Conservation (phyloP, 2,329 filamentous ascomycete genomes). For the Calonectria ilicicola region DNA sequence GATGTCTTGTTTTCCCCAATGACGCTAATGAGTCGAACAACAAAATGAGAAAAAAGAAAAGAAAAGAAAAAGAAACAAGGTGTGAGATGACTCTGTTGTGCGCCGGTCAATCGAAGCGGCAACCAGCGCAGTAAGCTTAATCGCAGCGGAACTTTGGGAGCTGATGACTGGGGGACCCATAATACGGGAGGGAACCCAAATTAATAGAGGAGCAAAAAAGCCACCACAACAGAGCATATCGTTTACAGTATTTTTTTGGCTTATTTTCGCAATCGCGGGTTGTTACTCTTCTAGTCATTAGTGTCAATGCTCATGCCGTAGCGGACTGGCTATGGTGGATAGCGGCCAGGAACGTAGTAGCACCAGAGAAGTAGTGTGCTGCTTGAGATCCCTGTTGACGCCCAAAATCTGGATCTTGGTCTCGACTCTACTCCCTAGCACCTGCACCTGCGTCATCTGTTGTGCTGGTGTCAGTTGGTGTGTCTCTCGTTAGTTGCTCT, state of each 20-base stretch:
- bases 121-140: background rate
- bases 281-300: slow-evolving; percentile 12
- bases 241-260: background rate
- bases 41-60: background rate
- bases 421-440: slow-evolving; percentile 14
- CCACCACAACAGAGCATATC: background rate
- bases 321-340: slow-evolving; percentile 3
- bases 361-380: slow-evolving; percentile 3
- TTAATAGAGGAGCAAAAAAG: background rate
- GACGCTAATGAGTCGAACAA: background rate
- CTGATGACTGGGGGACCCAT: background rate
- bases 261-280: slow-evolving; percentile 9
- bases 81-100: background rate
- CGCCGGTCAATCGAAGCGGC: background rate
- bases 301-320: slow-evolving; percentile 18
- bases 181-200: slow-evolving; percentile 11
- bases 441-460: slow-evolving; percentile 18
- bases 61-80: background rate
- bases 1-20: background rate
- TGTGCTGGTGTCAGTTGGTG: slow-evolving; percentile 6
- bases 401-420: slow-evolving; percentile 22
- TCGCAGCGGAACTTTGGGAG: background rate
- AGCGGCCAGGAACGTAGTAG: background rate
- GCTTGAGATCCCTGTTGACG: slow-evolving; percentile 20
- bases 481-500: slow-evolving; percentile 9